phyloP scores from a whole-genome alignment of 2,329 filamentous ascomycete genomes.

The Lachnellula hyalina region DNA sequence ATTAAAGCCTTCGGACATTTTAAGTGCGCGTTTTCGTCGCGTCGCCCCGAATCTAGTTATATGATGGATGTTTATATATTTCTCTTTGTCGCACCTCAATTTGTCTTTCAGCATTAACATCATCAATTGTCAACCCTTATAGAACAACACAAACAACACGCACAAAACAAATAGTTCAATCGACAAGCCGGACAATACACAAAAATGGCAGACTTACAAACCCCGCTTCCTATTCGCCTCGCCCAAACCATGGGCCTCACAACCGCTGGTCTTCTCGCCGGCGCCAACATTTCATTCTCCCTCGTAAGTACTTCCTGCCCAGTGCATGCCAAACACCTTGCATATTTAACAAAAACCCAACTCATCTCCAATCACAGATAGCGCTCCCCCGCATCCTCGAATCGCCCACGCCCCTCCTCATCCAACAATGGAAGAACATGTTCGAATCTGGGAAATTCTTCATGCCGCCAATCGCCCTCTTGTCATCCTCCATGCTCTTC shows the following conservation, averaged over 20 bases:
- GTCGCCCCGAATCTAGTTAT: neutral
- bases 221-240: conserved; percentile 34
- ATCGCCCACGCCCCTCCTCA: conserved; percentile 49
- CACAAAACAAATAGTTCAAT: neutral
- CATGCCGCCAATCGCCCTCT: conserved; percentile 33
- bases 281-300: conserved; percentile 29
- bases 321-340: neutral
- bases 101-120: too few relatives aligned
- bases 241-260: conserved; percentile 48
- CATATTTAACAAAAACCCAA: neutral
- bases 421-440: conserved; percentile 47
- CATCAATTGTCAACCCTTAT: too few relatives aligned
- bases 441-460: conserved; percentile 34
- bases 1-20: neutral
- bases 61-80: too few relatives aligned
- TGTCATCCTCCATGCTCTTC: conserved; percentile 35
- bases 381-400: conserved; percentile 47
- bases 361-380: neutral
- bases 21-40: neutral
- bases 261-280: conserved; percentile 40
- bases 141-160: too few relatives aligned
- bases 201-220: neutral
- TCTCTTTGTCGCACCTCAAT: too few relatives aligned
- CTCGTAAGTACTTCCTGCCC: neutral
- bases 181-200: too few relatives aligned